These are phyloP conservation scores for Mycena crocata DNA, from an alignment of 768 basidiomycete species.

Conservation along the genomic window DNA sequence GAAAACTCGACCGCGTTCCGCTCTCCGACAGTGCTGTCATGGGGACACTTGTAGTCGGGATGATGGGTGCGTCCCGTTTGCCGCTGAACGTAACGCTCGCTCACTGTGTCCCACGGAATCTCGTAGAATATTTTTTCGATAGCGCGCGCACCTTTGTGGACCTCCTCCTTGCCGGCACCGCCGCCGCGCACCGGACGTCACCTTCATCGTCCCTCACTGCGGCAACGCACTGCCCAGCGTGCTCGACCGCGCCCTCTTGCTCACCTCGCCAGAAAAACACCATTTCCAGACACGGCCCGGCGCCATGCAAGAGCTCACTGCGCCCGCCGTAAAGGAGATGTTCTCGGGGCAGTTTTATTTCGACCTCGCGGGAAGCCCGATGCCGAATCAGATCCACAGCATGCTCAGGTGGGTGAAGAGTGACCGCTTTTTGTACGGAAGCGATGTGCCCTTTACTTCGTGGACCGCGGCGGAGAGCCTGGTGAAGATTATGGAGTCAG, in stretches of 20 bases:
- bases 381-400: conserved; percentile 5
- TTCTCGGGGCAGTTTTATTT: conserved; percentile 2
- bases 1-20: background rate
- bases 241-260: background rate
- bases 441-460: conserved; percentile 3
- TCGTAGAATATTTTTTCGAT: conserved; percentile 9
- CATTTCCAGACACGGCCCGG: background rate
- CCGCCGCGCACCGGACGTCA: conserved; percentile 5
- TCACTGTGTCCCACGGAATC: no score
- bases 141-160: conserved; percentile 1
- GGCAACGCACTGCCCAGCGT: conserved; percentile 7
- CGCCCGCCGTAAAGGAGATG: background rate
- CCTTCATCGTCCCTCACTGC: conserved; percentile 10
- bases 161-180: conserved; percentile 10
- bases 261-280: background rate
- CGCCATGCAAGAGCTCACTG: background rate
- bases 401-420: background rate
- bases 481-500: background rate
- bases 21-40: background rate
- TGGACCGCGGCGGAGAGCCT: background rate
- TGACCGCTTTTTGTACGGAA: background rate
- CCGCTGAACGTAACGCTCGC: no score
- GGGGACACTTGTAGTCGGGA: background rate
- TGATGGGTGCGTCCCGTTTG: background rate
- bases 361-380: conserved; percentile 1